phyloP scores from a whole-genome alignment of 2,329 filamentous ascomycete genomes.

The Penicillium sp. region DNA sequence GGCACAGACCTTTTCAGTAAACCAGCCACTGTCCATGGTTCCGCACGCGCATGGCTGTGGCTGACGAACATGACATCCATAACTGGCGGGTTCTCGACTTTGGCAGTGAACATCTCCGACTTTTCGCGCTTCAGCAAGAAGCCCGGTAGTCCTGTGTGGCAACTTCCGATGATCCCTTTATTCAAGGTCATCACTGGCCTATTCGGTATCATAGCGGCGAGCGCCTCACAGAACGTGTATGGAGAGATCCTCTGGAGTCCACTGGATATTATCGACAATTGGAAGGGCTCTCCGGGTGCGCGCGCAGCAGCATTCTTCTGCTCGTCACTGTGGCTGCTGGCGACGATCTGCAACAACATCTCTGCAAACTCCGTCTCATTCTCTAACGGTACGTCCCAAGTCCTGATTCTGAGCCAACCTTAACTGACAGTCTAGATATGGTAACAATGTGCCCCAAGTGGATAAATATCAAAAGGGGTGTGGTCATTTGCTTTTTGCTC shows the following conservation, averaged over 20 bases:
- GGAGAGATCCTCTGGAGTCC: slow-evolving; percentile 6
- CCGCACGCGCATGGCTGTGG: slow-evolving; percentile 4
- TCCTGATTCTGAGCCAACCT: not conserved
- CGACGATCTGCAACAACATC: slow-evolving; percentile 9
- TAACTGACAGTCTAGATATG: not conserved
- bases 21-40: slow-evolving; percentile 4
- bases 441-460: slow-evolving; percentile 6
- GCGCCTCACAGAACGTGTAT: slow-evolving; percentile 7
- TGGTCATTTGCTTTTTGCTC: slow-evolving; percentile 7
- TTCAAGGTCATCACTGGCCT: slow-evolving; percentile 6
- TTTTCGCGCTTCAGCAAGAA: slow-evolving; percentile 11
- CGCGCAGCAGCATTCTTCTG: slow-evolving; percentile 9
- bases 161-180: slow-evolving; percentile 6
- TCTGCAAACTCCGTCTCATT: slow-evolving; percentile 10
- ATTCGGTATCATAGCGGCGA: slow-evolving; percentile 6
- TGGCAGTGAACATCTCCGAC: slow-evolving; percentile 8
- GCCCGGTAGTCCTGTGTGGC: slow-evolving; percentile 3
- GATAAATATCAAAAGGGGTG: slow-evolving; percentile 11
- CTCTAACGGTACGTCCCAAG: not conserved
- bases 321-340: slow-evolving; percentile 1
- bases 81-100: slow-evolving; percentile 5
- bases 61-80: slow-evolving; percentile 5
- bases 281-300: not conserved
- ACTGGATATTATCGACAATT: slow-evolving; percentile 7
- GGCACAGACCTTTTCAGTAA: slow-evolving; percentile 1